Base-by-base conservation (phyloP, 805 yeast genomes). In the Huiozyma sinensis region DNA sequence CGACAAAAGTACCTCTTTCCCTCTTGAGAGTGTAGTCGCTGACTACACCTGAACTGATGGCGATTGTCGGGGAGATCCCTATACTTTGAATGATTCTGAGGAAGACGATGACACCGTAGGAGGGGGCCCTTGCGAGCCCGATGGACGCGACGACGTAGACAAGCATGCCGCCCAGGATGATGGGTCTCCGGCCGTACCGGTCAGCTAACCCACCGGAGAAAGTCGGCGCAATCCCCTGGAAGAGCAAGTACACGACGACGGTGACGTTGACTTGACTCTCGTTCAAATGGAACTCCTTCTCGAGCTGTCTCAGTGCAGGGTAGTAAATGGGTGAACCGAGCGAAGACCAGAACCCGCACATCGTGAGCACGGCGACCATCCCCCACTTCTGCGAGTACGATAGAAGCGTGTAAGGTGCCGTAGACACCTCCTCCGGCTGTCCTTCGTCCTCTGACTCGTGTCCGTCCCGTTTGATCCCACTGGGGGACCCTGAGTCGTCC, bases 271-370 rank as follows among this genome's bases (percentile, higher is more conserved):
- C 75, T 45, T 70, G 58, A 38, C 76, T 78, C 38, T 75, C 76
- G 10, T 77, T 58, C 5, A 80, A 71, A 40, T 69, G 42, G 53
- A 87, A 83, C 33, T 75, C 63, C 2, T 60, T 51, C 38, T 77
- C 76, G 24, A 87, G 61, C 28, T 72, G 69, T 2, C 79, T 76
- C 28, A 87, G 64, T 0, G 89, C 87, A 0, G 95, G 95, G 63
- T 85, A 81, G 58, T 83, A 87, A 13, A 86, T 83, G 2, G 94
- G 87, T 48, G 84, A 75, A 1, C 88, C 77, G 5, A 83, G 63
- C 0, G 92, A 71, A 4, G 94, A 83, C 73, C 84, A 81, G 43
- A 77, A 65, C 0, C 85, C 64, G 32, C 62, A 59, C 47, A 57
- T 54, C 2, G 63, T 58, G 30, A 61, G 44, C 24, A 62, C 41